These are phyloP conservation scores for Ascochyta viciae-villosae DNA, from an alignment of 2,329 filamentous ascomycete species.

Conservation along the genomic window DNA sequence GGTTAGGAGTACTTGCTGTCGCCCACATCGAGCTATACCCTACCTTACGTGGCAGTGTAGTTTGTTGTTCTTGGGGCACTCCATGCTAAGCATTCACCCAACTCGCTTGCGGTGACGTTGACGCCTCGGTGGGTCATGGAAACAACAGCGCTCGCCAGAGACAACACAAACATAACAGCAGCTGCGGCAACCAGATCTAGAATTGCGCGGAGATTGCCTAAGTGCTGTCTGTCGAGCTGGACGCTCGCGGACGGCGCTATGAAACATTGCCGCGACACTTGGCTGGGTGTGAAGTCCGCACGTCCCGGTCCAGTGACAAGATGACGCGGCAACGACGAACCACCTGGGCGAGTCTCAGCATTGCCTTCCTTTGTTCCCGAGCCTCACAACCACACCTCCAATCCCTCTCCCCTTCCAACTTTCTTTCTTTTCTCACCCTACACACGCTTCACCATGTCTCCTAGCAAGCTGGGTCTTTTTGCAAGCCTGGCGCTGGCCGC, in stretches of 20 bases:
- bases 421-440: constrained; percentile 21
- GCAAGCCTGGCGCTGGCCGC: constrained; percentile 47
- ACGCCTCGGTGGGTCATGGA: not conserved
- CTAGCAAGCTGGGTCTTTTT: constrained; percentile 41
- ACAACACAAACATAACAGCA: not conserved
- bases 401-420: constrained; percentile 22
- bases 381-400: constrained; percentile 17
- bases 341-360: constrained; percentile 20
- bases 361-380: constrained; percentile 18
- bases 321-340: constrained; percentile 27
- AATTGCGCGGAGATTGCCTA: not conserved
- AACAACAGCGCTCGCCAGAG: not conserved
- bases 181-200: not conserved
- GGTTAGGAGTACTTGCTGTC: not conserved
- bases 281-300: constrained; percentile 9
- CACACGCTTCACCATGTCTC: constrained; percentile 36
- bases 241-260: constrained; percentile 9
- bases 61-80: not conserved
- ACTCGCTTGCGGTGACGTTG: not conserved
- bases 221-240: constrained; percentile 6
- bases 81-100: not conserved
- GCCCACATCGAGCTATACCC: not conserved
- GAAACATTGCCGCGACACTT: constrained; percentile 17
- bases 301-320: constrained; percentile 3
- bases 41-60: not conserved